Evolutionary conservation across 2,329 filamentous ascomycete genomes (phyloP).

Genomic region (Diplocarpon rosae): DNA sequence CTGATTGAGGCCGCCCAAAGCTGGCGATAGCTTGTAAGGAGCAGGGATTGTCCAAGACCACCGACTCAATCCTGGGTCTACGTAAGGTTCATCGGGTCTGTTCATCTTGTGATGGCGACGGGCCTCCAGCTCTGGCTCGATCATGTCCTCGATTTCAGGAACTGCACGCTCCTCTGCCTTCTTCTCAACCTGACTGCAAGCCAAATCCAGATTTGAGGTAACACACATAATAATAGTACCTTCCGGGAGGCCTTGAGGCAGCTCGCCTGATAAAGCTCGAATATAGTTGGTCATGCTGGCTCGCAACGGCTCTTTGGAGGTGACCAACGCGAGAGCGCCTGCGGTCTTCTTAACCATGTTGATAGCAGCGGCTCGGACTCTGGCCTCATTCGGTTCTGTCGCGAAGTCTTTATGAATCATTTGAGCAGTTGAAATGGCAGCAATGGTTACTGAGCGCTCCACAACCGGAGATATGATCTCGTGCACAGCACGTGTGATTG

Average conservation of each 20-base stretch:
- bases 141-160: constrained; percentile 89
- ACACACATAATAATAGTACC: constrained; percentile 97
- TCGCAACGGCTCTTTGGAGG: constrained; percentile 89
- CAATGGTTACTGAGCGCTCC: constrained; percentile 93
- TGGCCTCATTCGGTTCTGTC: constrained; percentile 81
- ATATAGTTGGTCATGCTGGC: constrained; percentile 98
- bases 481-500: constrained; percentile 79
- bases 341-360: constrained; percentile 93
- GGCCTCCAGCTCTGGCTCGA: constrained; percentile 68
- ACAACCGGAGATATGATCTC: constrained; percentile 98
- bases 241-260: constrained; percentile 76
- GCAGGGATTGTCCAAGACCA: constrained; percentile 93
- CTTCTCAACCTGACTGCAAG: constrained; percentile 89
- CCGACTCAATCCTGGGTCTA: constrained; percentile 69
- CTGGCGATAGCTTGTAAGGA: constrained; percentile 77
- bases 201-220: constrained; percentile 90
- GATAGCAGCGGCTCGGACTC: constrained; percentile 74
- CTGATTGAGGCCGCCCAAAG: constrained; percentile 62
- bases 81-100: constrained; percentile 73
- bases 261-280: constrained; percentile 53
- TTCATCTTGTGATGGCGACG: constrained; percentile 65
- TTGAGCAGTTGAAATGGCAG: constrained; percentile 90
- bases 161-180: constrained; percentile 89
- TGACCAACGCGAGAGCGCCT: constrained; percentile 90
- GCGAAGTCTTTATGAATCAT: constrained; percentile 95